Evolutionary conservation across 441 rosid genomes (phyloP).

Genomic region (Melastoma candidum): DNA sequence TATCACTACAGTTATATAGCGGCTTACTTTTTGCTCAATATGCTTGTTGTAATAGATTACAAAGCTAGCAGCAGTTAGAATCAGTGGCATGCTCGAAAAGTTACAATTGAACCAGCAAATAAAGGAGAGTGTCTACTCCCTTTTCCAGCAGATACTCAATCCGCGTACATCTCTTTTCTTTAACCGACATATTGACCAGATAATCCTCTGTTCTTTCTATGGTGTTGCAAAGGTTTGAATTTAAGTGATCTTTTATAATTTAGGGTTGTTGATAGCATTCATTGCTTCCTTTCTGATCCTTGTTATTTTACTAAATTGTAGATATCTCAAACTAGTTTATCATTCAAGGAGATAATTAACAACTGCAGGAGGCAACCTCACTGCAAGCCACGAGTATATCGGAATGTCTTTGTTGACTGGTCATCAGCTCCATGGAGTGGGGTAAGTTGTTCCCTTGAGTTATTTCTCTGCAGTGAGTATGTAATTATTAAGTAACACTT

Average conservation of each 20-base stretch:
- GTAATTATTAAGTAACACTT: constrained; percentile 6
- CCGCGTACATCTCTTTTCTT: constrained; percentile 77
- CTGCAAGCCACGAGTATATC: constrained; percentile 86
- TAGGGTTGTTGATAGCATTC: too few species aligned
- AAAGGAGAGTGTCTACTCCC: constrained; percentile 74
- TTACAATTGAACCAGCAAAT: constrained; percentile 74
- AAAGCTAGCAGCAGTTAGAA: constrained; percentile 93
- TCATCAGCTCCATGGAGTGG: constrained; percentile 50
- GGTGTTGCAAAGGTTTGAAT: constrained; percentile 78
- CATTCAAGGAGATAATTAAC: constrained; percentile 76
- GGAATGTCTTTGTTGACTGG: constrained; percentile 73
- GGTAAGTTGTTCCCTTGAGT: constrained; percentile 27
- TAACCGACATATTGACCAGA: constrained; percentile 94
- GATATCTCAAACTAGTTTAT: constrained; percentile 73
- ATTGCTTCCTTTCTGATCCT: not conserved
- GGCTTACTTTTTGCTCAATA: constrained; percentile 1
- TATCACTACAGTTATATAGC: not conserved
- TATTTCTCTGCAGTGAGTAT: constrained; percentile 9
- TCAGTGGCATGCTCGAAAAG: constrained; percentile 92
- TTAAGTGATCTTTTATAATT: constrained; percentile 1
- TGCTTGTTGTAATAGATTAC: constrained; percentile 45
- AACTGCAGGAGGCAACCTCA: constrained; percentile 98
- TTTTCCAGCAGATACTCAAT: constrained; percentile 75
- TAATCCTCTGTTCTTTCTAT: constrained; percentile 95
- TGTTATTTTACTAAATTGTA: constrained; percentile 22